Conservation (phyloP, 768 basidiomycete species). For the Cyclocybe cylindracea region DNA sequence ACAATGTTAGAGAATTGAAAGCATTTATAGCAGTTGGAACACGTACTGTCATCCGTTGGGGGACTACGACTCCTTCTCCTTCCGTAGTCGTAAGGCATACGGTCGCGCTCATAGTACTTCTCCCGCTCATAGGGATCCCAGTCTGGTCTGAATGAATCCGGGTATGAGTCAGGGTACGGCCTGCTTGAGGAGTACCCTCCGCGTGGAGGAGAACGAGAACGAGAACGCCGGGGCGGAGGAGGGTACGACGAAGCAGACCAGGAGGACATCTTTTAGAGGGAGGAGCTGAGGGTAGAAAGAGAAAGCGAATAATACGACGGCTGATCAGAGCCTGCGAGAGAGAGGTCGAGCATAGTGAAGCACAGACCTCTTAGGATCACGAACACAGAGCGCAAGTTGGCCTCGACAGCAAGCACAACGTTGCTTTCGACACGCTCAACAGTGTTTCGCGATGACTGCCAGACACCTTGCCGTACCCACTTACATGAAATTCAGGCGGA, state of each 20-base stretch:
- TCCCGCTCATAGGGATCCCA: constrained; percentile 80
- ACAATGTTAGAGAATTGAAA: constrained; percentile 10
- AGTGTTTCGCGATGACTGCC: constrained; percentile 65
- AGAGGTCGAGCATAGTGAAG: constrained; percentile 88
- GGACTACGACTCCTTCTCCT: constrained; percentile 82
- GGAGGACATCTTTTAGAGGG: constrained; percentile 70
- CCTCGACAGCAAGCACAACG: constrained; percentile 43
- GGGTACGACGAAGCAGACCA: constrained; percentile 73
- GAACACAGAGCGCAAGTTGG: constrained; percentile 49
- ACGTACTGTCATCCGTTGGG: constrained; percentile 62
- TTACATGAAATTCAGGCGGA: constrained; percentile 41
- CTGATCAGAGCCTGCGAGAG: constrained; percentile 73
- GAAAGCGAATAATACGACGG: constrained; percentile 53
- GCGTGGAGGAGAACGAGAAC: constrained; percentile 79
- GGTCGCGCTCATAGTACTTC: constrained; percentile 70
- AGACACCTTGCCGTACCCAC: constrained; percentile 21
- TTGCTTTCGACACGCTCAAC: constrained; percentile 41
- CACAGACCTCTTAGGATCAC: constrained; percentile 88
- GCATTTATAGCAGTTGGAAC: background rate
- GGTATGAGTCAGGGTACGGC: constrained; percentile 59
- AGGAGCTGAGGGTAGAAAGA: constrained; percentile 59
- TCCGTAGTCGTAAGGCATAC: constrained; percentile 64
- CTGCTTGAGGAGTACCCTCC: constrained; percentile 51
- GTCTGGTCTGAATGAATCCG: constrained; percentile 62
- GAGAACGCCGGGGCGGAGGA: constrained; percentile 74